Percentiles rank a stretch among this genome's conserved stretches.
phyloP scores from a whole-genome alignment of 306 rosid genomes.

The Acacia confusa region DNA sequence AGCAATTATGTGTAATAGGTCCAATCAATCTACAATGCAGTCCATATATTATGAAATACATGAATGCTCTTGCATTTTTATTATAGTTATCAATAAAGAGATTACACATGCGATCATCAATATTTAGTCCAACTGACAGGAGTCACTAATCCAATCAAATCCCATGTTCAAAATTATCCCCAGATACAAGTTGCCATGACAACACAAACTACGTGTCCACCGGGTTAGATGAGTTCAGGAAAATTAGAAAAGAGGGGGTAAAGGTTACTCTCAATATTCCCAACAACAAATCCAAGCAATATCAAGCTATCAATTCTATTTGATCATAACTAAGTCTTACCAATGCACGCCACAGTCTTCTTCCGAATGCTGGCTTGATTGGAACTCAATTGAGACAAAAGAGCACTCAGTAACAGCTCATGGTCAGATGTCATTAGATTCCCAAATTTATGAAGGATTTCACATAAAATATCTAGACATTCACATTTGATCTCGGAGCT shows the following conservation, averaged over 20 bases:
- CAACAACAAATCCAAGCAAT: not conserved
- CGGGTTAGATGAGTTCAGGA: not conserved
- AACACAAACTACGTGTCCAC: not conserved
- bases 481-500: conserved; percentile 70
- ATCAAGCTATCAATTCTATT: not conserved
- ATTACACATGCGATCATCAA: not conserved
- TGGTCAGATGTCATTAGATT: conserved; percentile 62
- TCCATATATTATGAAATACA: not conserved
- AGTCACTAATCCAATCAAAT: conserved; percentile 6
- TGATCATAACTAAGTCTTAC: conserved; percentile 32
- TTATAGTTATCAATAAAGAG: not conserved
- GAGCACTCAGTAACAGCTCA: conserved; percentile 58
- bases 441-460: conserved; percentile 75
- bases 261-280: not conserved
- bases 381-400: conserved; percentile 65
- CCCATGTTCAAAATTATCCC: not conserved
- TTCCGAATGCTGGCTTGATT: conserved; percentile 73
- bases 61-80: not conserved
- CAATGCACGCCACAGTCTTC: conserved; percentile 67
- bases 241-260: not conserved
- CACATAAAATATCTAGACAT: conserved; percentile 72
- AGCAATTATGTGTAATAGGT: not conserved
- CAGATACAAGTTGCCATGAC: not conserved
- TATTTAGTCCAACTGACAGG: not conserved
- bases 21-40: conserved; percentile 15